Evolutionary conservation across 1,284 basidiomycete species (phyloP), one percentile per base, ranked within the genome.

Genomic region (Cystobasidium pallidum): DNA sequence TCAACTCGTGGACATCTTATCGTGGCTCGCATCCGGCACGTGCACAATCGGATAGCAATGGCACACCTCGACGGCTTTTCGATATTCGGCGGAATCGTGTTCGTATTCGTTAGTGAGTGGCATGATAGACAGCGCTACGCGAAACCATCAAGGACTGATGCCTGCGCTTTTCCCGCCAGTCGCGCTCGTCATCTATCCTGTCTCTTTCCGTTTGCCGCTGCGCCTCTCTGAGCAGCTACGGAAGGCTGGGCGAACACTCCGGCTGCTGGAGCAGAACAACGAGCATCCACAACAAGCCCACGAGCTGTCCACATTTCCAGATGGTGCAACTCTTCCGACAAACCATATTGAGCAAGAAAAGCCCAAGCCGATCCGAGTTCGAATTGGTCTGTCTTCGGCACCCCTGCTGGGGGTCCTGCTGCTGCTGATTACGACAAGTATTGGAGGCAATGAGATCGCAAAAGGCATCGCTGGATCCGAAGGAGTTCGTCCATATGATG

Each of bases 401-500:
- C 94, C 94, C 2, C 86, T 93, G 24, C 80, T 90, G 43, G 89
- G 89, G 1, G 92, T 94, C 10, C 83, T 90, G 0, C 79, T 95
- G 39, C 83, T 96, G 15, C 88, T 93, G 77, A 89, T 89, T 0
- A 85, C 88, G 0, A 87, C 88, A 64, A 89, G 88, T 71, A 86
- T 96, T 24, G 85, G 88, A 70, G 84, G 88, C 0, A 75, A 78
- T 0, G 89, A 84, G 80, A 79, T 95, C 30, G 84, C 87, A 6
- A 82, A 86, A 68, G 94, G 94, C 13, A 85, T 86, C 47, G 83
- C 84, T 2, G 89, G 89, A 24, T 82, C 85, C 0, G 88, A 88
- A 59, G 90, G 90, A 2, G 86, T 97, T 47, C 86, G 91, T 76
- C 94, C 95, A 0, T 91, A 94, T 78, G 92, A 96, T 80, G 93